phyloP scores from a whole-genome alignment of 305 asterid genomes.

The Solanum hybrid region DNA sequence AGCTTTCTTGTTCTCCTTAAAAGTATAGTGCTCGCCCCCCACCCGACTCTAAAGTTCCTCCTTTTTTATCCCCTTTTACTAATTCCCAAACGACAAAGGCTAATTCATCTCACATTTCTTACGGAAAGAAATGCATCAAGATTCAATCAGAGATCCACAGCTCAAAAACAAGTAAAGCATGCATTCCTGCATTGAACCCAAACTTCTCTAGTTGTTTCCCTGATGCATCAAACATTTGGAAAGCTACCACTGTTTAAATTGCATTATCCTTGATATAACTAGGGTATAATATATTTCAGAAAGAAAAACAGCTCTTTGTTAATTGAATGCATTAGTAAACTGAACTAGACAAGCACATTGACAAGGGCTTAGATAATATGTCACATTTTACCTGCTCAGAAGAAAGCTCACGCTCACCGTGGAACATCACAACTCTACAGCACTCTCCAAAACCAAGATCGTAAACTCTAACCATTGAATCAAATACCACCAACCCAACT shows the following conservation, averaged over 20 bases:
- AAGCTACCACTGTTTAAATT: neutral
- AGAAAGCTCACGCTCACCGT: conserved; percentile 68
- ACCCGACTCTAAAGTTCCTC: neutral
- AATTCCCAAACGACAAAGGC: neutral
- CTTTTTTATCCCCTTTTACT: neutral
- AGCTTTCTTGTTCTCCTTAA: neutral
- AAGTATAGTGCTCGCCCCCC: neutral
- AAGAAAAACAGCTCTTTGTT: neutral
- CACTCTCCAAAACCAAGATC: conserved; percentile 78
- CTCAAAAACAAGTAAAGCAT: neutral
- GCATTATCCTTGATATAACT: neutral
- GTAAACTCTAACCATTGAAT: conserved; percentile 71
- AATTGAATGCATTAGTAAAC: neutral
- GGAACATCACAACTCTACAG: conserved; percentile 57
- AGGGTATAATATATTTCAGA: neutral
- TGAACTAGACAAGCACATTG: neutral
- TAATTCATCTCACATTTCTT: neutral
- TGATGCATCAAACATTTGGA: neutral
- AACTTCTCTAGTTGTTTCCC: neutral
- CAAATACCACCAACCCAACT: conserved; percentile 89
- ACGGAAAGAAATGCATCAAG: neutral
- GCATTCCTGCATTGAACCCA: neutral
- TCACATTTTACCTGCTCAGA: conserved; percentile 52
- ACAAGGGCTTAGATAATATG: neutral
- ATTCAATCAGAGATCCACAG: neutral